Evolutionary conservation across 805 yeast genomes (phyloP), one percentile per base, ranked within the genome.

Genomic region (Grigorovia transvaalensis): DNA sequence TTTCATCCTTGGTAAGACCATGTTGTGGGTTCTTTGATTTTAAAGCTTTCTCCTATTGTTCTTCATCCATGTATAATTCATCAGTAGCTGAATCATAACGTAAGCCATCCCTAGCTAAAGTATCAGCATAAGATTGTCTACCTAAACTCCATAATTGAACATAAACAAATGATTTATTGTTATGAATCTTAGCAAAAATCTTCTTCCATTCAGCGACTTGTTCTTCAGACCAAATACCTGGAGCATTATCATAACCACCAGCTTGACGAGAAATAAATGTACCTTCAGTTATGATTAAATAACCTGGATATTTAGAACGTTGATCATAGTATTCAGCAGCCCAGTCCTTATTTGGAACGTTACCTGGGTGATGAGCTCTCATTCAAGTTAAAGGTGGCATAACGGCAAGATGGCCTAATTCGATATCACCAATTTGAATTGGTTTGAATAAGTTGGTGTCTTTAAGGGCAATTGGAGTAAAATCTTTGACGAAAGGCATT

Each of bases 211-310:
- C 74, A 18, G 58, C 59, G n/a, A 71, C 68, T 56, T 81, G 85
- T 27, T 68, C 65, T 8, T 74, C 72, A 30, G 66, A 71, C 66
- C 71, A 74, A 48, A 81, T 72, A 57, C 82, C 81, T 20, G 85
- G 84, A 3, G 70, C 75, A 35, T 62, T 51, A 15, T 62, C 64
- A 52, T 69, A 71, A 20, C 76, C 70, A 47, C 82, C 77, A 43
- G 68, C 64, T 52, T 62, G 68, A 1, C 67, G 59, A 13, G 79
- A 67, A 15, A 74, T 72, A 57, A 71, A 72, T 0, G 84, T 74
- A 9, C 80, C 88, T 62, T 84, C 88, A 9, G 83, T 67, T 56
- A 80, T 74, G 33, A 82, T 55, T 54, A 84, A 65, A n/a, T 85
- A 74, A 17, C 88, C 88, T 17, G 77, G 76, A 51, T 67, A 65